Conservation (phyloP, 768 basidiomycete genomes). For the Rhizopogon rudus region DNA sequence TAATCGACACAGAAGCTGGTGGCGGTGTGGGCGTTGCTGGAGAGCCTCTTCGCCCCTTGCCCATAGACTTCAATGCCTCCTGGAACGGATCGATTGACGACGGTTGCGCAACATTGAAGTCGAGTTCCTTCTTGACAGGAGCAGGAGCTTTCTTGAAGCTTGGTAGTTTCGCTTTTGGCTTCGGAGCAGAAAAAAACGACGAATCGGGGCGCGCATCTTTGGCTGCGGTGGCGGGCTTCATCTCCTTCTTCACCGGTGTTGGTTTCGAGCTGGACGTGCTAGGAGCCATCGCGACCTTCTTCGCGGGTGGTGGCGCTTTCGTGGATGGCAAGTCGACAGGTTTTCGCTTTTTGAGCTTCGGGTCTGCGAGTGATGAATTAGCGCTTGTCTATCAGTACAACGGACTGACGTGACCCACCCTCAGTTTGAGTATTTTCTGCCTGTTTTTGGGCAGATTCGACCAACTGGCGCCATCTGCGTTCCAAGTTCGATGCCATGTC, state of each 20-base stretch:
- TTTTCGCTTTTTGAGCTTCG: conserved; percentile 74
- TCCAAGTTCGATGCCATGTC: conserved; percentile 90
- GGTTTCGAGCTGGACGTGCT: conserved; percentile 18
- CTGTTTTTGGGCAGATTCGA: conserved; percentile 46
- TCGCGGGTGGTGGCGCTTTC: conserved; percentile 51
- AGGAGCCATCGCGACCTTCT: conserved; percentile 53
- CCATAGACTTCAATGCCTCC: conserved; percentile 75
- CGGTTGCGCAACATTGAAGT: conserved; percentile 64
- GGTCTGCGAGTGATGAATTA: conserved; percentile 34
- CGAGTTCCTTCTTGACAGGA: conserved; percentile 45
- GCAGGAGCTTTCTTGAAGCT: conserved; percentile 78
- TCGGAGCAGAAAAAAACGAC: conserved; percentile 85
- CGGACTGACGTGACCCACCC: conserved; percentile 67
- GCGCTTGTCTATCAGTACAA: conserved; percentile 19
- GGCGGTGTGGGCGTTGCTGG: conserved; percentile 61
- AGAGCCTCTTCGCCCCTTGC: conserved; percentile 55
- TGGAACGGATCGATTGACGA: conserved; percentile 78
- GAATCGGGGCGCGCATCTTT: conserved; percentile 84
- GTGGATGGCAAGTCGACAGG: conserved; percentile 43
- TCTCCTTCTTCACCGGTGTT: conserved; percentile 55
- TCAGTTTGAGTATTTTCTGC: conserved; percentile 42
- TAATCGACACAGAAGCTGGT: conserved; percentile 21
- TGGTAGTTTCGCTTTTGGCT: conserved; percentile 78
- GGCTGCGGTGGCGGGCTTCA: conserved; percentile 31
- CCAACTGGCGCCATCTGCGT: conserved; percentile 71